Percentiles rank a stretch among this genome's conserved stretches.
Evolutionary conservation across 2,329 filamentous ascomycete species (phyloP).

Genomic region (Coniochaeta prunicola): DNA sequence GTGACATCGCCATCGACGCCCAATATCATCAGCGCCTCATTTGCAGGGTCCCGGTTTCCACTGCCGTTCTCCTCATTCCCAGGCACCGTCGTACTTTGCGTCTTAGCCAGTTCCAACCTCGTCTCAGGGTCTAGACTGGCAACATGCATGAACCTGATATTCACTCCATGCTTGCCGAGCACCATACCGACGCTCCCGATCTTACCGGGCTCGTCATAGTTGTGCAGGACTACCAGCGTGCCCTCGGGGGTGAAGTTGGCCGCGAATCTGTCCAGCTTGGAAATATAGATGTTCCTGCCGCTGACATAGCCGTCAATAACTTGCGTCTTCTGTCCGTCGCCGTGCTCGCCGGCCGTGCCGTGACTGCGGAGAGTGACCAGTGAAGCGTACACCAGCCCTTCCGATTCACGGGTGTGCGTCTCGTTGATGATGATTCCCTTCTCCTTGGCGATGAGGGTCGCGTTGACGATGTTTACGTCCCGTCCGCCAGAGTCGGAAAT

Average conservation of each 20-base stretch:
- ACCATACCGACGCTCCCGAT: slow-evolving; percentile 71
- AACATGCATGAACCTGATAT: slow-evolving; percentile 77
- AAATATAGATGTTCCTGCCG: slow-evolving; percentile 60
- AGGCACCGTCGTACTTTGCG: slow-evolving; percentile 10
- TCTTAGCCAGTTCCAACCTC: slow-evolving; percentile 10
- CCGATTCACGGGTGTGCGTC: slow-evolving; percentile 54
- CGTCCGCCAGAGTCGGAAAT: slow-evolving; percentile 59
- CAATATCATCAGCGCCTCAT: slow-evolving; percentile 77
- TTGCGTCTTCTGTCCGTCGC: slow-evolving; percentile 23
- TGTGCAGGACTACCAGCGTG: slow-evolving; percentile 69
- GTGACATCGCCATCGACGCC: slow-evolving; percentile 62
- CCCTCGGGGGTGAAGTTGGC: slow-evolving; percentile 68
- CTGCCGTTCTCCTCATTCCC: slow-evolving; percentile 14
- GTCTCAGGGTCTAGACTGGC: slow-evolving; percentile 40
- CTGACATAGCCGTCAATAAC: slow-evolving; percentile 60
- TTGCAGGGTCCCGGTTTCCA: slow-evolving; percentile 19
- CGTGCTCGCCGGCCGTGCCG: slow-evolving; percentile 10
- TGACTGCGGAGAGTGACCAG: slow-evolving; percentile 58
- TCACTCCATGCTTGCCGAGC: slow-evolving; percentile 63
- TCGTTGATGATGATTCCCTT: slow-evolving; percentile 74
- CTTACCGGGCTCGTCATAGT: slow-evolving; percentile 76
- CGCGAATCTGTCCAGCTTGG: slow-evolving; percentile 64
- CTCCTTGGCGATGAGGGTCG: slow-evolving; percentile 65
- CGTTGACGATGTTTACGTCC: slow-evolving; percentile 80
- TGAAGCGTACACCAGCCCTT: slow-evolving; percentile 59